Conservation (phyloP, 257 asterid genomes). For the Nicotiana otophora region DNA sequence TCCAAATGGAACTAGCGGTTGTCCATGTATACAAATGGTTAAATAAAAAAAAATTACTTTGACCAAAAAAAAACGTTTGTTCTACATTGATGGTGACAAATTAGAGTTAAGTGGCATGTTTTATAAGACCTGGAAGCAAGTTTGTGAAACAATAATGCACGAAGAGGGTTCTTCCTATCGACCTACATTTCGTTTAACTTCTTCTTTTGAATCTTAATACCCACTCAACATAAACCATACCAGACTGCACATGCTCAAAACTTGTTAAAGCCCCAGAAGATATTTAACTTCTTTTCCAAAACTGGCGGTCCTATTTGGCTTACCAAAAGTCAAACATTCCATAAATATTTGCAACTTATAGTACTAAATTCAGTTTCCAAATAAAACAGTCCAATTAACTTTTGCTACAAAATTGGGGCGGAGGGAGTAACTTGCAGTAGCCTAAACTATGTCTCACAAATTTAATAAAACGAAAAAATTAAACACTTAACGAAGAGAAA, state of each 20-base stretch:
- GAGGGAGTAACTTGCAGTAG: background rate
- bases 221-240: background rate
- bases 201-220: slow-evolving; percentile 4
- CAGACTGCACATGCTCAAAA: background rate
- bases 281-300: background rate
- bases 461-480: background rate
- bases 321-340: background rate
- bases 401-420: background rate
- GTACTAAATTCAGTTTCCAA: background rate
- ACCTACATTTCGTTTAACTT: background rate
- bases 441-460: background rate
- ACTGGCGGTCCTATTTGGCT: background rate
- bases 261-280: background rate
- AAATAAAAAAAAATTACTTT: too few species aligned
- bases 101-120: background rate
- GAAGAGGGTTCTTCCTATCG: background rate
- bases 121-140: background rate
- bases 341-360: background rate
- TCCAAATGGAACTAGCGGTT: too few species aligned
- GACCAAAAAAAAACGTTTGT: background rate
- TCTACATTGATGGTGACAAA: background rate
- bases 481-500: background rate
- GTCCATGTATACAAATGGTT: too few species aligned
- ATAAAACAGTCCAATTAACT: background rate
- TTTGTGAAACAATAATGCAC: background rate